Evolutionary conservation across 768 basidiomycete species (phyloP).

Genomic region (Flagelloscypha sp.): DNA sequence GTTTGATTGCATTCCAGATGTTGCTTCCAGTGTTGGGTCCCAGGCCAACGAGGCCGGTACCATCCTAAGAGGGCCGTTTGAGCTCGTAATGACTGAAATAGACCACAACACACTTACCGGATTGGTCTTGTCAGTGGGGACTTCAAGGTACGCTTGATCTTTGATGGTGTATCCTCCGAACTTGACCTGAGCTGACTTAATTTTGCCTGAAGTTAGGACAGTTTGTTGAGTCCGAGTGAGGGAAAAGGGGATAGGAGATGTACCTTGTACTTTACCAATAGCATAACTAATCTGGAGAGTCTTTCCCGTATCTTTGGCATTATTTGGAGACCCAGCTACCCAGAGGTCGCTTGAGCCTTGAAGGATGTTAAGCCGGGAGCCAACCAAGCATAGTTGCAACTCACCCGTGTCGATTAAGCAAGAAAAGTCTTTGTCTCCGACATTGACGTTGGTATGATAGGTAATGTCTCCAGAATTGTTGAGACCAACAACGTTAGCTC

Average conservation of each 20-base stretch:
- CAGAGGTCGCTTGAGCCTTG: slow-evolving; percentile 35
- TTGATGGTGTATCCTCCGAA: slow-evolving; percentile 36
- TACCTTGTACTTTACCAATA: slow-evolving; percentile 44
- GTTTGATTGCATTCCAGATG: slow-evolving; percentile 27
- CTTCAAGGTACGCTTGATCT: slow-evolving; percentile 40
- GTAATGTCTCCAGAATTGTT: slow-evolving; percentile 30
- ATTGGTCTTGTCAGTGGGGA: slow-evolving; percentile 23
- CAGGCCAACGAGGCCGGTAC: slow-evolving; percentile 41
- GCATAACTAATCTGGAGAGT: slow-evolving; percentile 43
- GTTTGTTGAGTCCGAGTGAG: not conserved
- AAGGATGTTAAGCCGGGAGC: not conserved
- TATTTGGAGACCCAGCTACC: slow-evolving; percentile 38
- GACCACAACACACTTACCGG: slow-evolving; percentile 15
- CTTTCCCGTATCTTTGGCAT: slow-evolving; percentile 28
- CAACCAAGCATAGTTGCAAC: slow-evolving; percentile 15
- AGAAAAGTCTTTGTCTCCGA: slow-evolving; percentile 27
- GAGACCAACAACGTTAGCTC: too few species aligned
- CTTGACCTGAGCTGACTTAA: slow-evolving; percentile 34
- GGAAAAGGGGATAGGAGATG: slow-evolving; percentile 4
- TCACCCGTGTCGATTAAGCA: slow-evolving; percentile 43
- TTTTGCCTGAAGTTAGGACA: slow-evolving; percentile 24
- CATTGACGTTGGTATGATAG: slow-evolving; percentile 30
- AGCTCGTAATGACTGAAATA: slow-evolving; percentile 15
- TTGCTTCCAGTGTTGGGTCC: slow-evolving; percentile 54
- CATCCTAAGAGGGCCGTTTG: slow-evolving; percentile 12